Conservation (phyloP, 352 stramenopile genomes). For the Phytopythium cucurbitacearum region DNA sequence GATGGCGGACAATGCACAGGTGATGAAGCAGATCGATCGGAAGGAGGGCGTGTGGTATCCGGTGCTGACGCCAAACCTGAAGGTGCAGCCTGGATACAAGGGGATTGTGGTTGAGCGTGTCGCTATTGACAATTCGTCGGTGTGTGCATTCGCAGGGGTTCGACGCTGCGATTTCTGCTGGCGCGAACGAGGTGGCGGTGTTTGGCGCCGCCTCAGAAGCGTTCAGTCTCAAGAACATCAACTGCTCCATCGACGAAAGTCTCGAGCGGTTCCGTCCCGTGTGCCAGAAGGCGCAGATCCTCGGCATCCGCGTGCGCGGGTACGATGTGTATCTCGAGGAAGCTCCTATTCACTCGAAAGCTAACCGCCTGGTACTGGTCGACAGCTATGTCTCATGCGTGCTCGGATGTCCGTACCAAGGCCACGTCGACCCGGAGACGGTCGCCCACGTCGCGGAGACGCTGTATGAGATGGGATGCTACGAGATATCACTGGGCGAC, state of each 20-base stretch:
- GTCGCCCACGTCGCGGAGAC: conserved; percentile 82
- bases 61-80: conserved; percentile 93
- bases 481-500: conserved; percentile 93
- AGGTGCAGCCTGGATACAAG: conserved; percentile 28
- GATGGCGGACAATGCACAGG: conserved; percentile 92
- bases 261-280: conserved; percentile 91
- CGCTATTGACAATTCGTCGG: not conserved
- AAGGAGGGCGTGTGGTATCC: conserved; percentile 83
- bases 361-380: conserved; percentile 4
- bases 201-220: conserved; percentile 94
- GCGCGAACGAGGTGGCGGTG: conserved; percentile 93
- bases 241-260: conserved; percentile 95
- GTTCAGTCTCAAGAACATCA: conserved; percentile 97
- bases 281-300: conserved; percentile 68
- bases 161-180: conserved; percentile 74
- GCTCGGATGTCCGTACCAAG: conserved; percentile 96
- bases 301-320: conserved; percentile 88
- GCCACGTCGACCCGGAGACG: conserved; percentile 68
- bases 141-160: conserved; percentile 57
- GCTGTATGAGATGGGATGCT: conserved; percentile 93
- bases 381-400: conserved; percentile 94
- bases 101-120: not conserved
- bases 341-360: not conserved
- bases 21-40: conserved; percentile 82
- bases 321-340: conserved; percentile 14